Percentiles rank a stretch among this genome's conserved stretches.
These are phyloP conservation scores for Macadamia integrifolia DNA, from an alignment of 164 flowering plant genomes.

Conservation along the genomic window DNA sequence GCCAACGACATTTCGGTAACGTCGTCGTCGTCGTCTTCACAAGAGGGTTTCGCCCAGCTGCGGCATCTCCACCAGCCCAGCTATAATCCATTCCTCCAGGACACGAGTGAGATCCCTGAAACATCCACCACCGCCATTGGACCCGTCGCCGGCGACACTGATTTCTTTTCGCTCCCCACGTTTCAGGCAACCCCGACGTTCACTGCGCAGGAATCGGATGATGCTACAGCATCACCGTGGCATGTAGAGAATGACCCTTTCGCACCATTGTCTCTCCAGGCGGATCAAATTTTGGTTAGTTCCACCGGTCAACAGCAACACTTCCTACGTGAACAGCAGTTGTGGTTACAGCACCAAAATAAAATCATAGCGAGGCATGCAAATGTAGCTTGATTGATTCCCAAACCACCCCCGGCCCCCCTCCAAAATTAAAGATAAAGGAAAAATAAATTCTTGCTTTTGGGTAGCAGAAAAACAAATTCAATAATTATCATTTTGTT, in stretches of 20 bases:
- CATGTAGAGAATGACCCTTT: slow-evolving; percentile 35
- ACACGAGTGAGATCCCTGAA: slow-evolving; percentile 4
- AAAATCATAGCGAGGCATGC: slow-evolving; percentile 47
- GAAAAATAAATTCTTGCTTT: too few relatives aligned
- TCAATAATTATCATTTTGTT: too few relatives aligned
- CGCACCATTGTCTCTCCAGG: slow-evolving; percentile 19
- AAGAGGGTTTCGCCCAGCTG: slow-evolving; percentile 1
- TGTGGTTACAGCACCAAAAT: slow-evolving; percentile 70
- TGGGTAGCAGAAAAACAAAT: too few relatives aligned
- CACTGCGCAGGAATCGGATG: slow-evolving; percentile 17
- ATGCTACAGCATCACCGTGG: neutral
- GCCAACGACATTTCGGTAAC: neutral
- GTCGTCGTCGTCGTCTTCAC: neutral
- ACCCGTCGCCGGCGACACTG: slow-evolving; percentile 6
- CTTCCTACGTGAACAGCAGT: slow-evolving; percentile 40
- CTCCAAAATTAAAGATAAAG: too few relatives aligned
- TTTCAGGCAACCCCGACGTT: slow-evolving; percentile 40
- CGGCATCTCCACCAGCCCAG: slow-evolving; percentile 9
- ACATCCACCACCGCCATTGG: neutral
- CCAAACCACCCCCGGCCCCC: too few relatives aligned
- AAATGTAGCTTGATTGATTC: slow-evolving; percentile 22
- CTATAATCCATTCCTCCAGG: slow-evolving; percentile 58
- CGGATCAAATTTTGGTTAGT: slow-evolving; percentile 9
- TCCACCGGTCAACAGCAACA: slow-evolving; percentile 19
- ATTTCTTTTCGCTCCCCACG: slow-evolving; percentile 12